These are phyloP conservation scores for Baudoinia panamericana DNA, from an alignment of 495 filamentous ascomycete species.

Conservation along the genomic window DNA sequence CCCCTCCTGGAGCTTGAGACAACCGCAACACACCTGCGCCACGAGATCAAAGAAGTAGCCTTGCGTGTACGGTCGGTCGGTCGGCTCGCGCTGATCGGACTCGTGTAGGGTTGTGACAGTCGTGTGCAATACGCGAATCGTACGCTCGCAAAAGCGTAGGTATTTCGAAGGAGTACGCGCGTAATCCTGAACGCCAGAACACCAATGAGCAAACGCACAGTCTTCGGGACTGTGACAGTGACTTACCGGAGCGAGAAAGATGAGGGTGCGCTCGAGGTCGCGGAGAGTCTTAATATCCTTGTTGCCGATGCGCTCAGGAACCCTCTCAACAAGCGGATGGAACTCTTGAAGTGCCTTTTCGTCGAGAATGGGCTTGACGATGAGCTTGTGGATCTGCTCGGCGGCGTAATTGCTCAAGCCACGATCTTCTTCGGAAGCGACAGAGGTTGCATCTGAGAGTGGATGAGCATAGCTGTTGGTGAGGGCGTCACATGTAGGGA, in stretches of 20 bases:
- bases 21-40: constrained; percentile 48
- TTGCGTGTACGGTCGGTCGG: constrained; percentile 79
- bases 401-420: constrained; percentile 39
- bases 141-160: constrained; percentile 72
- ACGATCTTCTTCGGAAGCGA: constrained; percentile 22
- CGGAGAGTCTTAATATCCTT: constrained; percentile 74
- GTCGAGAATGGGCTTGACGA: constrained; percentile 44
- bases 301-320: constrained; percentile 60
- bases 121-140: constrained; percentile 72
- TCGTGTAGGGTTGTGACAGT: constrained; percentile 68
- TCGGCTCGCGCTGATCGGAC: constrained; percentile 62
- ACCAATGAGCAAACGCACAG: constrained; percentile 51
- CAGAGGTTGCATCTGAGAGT: constrained; percentile 29
- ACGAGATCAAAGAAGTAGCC: constrained; percentile 89
- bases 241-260: constrained; percentile 85
- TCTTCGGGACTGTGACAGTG: constrained; percentile 6
- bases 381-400: constrained; percentile 42
- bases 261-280: constrained; percentile 79
- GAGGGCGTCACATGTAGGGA: too few species aligned
- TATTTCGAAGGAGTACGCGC: constrained; percentile 54
- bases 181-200: constrained; percentile 55
- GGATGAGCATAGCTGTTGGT: constrained; percentile 13
- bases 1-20: background rate
- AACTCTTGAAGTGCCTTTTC: constrained; percentile 55
- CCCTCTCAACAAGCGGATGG: constrained; percentile 59